phyloP scores from a whole-genome alignment of 495 filamentous ascomycete genomes.

The Aspergillus sparsus region DNA sequence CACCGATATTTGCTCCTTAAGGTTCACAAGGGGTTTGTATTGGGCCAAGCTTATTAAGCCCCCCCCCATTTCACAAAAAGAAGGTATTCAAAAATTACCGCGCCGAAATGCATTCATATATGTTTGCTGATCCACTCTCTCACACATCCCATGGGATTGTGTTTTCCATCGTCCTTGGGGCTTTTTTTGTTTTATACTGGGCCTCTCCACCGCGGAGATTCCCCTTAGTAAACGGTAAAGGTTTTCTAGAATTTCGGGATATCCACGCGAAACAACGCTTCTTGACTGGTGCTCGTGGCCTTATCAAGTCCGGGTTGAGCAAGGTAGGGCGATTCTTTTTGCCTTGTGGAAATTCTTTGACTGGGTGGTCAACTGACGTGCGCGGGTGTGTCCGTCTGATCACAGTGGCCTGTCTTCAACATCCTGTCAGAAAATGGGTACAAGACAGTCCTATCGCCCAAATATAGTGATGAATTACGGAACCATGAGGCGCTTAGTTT shows the following conservation, averaged over 20 bases:
- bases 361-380: not conserved
- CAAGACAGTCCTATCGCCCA: slow-evolving; percentile 21
- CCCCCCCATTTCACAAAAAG: too few relatives aligned
- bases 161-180: too few relatives aligned
- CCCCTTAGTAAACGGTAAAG: not conserved
- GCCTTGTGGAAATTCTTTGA: not conserved
- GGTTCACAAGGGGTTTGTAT: too few relatives aligned
- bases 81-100: too few relatives aligned
- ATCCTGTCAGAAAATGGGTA: slow-evolving; percentile 21
- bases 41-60: too few relatives aligned
- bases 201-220: not conserved
- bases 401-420: slow-evolving; percentile 17
- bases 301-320: not conserved
- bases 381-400: too few relatives aligned
- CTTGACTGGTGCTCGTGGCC: not conserved
- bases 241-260: not conserved
- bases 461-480: slow-evolving; percentile 27
- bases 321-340: not conserved
- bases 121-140: too few relatives aligned
- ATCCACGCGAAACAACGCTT: not conserved
- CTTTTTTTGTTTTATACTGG: too few relatives aligned
- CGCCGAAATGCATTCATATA: too few relatives aligned
- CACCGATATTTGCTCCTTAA: too few relatives aligned
- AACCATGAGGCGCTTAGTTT: slow-evolving; percentile 22
- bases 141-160: too few relatives aligned